Evolutionary conservation across 768 basidiomycete species (phyloP), one percentile per base, ranked within the genome.

Genomic region (Chalciporus piperatus): DNA sequence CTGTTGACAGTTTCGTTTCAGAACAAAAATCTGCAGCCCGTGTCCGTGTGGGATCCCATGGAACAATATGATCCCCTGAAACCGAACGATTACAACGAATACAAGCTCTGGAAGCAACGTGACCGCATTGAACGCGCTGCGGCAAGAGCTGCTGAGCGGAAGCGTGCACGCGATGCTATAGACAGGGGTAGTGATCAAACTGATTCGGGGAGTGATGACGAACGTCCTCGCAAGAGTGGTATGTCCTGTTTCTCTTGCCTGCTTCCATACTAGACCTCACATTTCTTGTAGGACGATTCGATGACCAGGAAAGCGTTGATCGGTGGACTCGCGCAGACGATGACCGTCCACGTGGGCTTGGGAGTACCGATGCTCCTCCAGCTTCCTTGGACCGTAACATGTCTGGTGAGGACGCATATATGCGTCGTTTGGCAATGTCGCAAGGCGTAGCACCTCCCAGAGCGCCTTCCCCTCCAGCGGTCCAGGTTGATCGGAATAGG

Each of bases 21-120:
- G 84, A 85, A 86, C 61, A 86, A 85, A 56, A 78, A 81, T 60
- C 68, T 74, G 0, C 79, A 79, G 40, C 68, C 76, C 11, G 57
- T 80, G 6, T 68, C 70, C 2, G 68, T 81, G 2, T 92, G 91
- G 91, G 89, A 93, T 68, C 91, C 91, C 5, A 64, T 70, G 50
- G 91, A 92, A 60, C 75, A 71, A 25, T 94, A 94, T 64, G 92
- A 94, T 56, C 87, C 90, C 2, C 69, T 84, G 19, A 81, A 87
- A 22, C 92, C 92, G 2, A 93, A 93, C 53, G 92, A 94, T 59
- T 92, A 93, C 70, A 84, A 86, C 58, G 92, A 93, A 59, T 93
- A 84, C 75, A 93, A 92, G 61, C 59, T 82, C 11, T 92, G 84
- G 84, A 85, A 85, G 57, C 81, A 82, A 55, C 83, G 82, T 50